A percentile compares a stretch with the other conserved stretches of the same genome.
phyloP scores from a whole-genome alignment of 140 eudicot species.

The Erigeron philadelphicus region DNA sequence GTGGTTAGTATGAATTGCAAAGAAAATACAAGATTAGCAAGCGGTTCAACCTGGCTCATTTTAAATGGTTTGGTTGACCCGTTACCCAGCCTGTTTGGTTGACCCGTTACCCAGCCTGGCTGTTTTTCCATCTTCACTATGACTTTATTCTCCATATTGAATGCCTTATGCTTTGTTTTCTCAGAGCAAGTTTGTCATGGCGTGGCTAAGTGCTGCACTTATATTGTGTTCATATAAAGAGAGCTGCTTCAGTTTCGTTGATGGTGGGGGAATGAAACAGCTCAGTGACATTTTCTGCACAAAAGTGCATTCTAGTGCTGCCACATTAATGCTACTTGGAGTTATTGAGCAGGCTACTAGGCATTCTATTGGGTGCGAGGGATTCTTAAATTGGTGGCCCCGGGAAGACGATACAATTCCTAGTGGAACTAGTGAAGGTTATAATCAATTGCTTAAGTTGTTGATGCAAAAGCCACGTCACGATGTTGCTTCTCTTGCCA shows the following conservation, averaged over 20 bases:
- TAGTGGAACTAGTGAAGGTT: constrained; percentile 70
- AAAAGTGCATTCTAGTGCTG: constrained; percentile 42
- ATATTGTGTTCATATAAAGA: constrained; percentile 67
- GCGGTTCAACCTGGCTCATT: neutral
- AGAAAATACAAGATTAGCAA: neutral
- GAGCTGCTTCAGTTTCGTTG: constrained; percentile 89
- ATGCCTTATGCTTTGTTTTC: constrained; percentile 19
- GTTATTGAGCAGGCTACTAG: constrained; percentile 85
- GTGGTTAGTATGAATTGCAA: neutral
- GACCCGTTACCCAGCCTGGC: neutral
- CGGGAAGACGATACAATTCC: constrained; percentile 84
- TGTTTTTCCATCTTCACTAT: neutral
- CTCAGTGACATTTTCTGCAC: constrained; percentile 48
- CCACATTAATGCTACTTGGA: constrained; percentile 67
- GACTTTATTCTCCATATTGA: neutral
- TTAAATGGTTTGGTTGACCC: neutral
- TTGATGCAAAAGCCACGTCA: constrained; percentile 78
- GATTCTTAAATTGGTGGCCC: constrained; percentile 96
- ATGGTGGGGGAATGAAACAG: constrained; percentile 85
- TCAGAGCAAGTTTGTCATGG: constrained; percentile 55
- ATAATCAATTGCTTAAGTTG: constrained; percentile 71
- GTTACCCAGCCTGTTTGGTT: neutral
- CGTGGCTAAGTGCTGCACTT: constrained; percentile 67
- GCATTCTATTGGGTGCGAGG: constrained; percentile 91
- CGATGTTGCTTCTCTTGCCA: constrained; percentile 81